phyloP scores from a whole-genome alignment of 805 yeast species.

The Teunomyces stri region DNA sequence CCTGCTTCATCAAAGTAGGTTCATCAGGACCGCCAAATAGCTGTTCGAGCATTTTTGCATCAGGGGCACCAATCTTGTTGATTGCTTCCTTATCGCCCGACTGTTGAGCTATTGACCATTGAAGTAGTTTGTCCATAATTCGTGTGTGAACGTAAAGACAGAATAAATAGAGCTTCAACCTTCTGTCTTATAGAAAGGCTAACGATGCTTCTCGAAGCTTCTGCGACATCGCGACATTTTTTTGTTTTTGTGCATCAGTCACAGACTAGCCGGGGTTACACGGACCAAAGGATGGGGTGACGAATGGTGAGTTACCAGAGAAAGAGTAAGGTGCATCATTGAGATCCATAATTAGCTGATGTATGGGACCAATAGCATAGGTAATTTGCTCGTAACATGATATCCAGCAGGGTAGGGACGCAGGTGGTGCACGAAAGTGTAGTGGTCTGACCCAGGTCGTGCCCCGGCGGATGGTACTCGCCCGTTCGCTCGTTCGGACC shows the following conservation, averaged over 20 bases:
- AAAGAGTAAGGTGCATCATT: too few relatives aligned
- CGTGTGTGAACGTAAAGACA: slow-evolving; percentile 4
- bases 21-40: slow-evolving; percentile 84
- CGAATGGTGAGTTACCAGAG: neutral
- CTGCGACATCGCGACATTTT: slow-evolving; percentile 4
- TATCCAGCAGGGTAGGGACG: neutral
- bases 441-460: slow-evolving; percentile 3
- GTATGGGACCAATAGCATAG: neutral
- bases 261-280: neutral
- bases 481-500: slow-evolving; percentile 2
- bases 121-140: slow-evolving; percentile 80
- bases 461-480: slow-evolving; percentile 5
- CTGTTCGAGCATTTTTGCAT: slow-evolving; percentile 75
- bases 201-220: slow-evolving; percentile 2
- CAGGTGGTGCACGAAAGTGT: neutral
- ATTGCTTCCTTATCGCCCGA: slow-evolving; percentile 69
- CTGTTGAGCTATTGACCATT: slow-evolving; percentile 87
- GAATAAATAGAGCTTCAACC: neutral
- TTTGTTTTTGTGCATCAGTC: neutral
- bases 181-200: neutral
- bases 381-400: neutral
- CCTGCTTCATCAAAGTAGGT: slow-evolving; percentile 80
- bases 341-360: neutral
- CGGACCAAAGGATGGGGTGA: slow-evolving; percentile 1
- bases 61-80: slow-evolving; percentile 63